phyloP scores from a whole-genome alignment of 768 basidiomycete species.

The Podaxis rugospora region DNA sequence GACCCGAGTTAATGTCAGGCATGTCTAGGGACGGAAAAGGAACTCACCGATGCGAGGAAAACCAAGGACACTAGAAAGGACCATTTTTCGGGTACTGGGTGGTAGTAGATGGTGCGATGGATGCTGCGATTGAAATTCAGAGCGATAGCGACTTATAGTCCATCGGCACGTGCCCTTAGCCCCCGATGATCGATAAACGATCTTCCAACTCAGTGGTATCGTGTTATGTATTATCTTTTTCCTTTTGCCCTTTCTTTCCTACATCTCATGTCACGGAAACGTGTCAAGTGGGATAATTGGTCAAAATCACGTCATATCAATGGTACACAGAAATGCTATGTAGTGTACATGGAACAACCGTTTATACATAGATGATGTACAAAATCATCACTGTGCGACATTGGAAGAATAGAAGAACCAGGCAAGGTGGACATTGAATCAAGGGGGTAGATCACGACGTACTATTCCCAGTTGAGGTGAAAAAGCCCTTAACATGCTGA shows the following conservation, averaged over 20 bases:
- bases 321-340: background rate
- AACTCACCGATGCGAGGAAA: constrained; percentile 84
- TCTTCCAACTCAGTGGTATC: constrained; percentile 10
- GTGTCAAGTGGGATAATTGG: background rate
- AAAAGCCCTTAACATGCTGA: constrained; percentile 31
- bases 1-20: background rate
- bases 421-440: background rate
- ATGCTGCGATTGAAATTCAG: constrained; percentile 18
- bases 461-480: constrained; percentile 14
- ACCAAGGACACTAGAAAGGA: constrained; percentile 81
- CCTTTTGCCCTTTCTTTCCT: background rate
- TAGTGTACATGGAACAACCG: constrained; percentile 3
- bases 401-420: background rate
- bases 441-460: background rate
- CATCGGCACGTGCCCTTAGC: constrained; percentile 30
- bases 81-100: constrained; percentile 46
- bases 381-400: background rate
- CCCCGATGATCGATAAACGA: constrained; percentile 23
- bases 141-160: constrained; percentile 26
- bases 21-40: background rate
- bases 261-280: background rate
- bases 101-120: constrained; percentile 15
- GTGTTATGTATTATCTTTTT: background rate
- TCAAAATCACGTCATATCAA: background rate
- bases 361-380: background rate